Evolutionary conservation across 2,329 filamentous ascomycete genomes (phyloP).

Genomic region (Xylariaceae sp.): DNA sequence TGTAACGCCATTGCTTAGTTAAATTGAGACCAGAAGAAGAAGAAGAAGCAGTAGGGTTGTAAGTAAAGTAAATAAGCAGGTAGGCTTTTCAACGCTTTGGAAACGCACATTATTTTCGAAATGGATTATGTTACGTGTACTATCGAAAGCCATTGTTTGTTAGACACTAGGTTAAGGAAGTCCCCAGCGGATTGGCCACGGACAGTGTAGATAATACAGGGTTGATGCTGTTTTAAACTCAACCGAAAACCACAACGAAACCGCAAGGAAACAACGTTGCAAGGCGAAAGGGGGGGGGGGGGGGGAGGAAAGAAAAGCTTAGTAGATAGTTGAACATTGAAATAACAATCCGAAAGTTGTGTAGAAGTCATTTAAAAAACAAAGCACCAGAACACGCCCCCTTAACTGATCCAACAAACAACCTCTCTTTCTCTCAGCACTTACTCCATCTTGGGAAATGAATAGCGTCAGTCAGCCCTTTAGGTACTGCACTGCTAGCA

Average conservation of each 20-base stretch:
- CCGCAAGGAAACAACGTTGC: too few relatives aligned
- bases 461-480: too few relatives aligned
- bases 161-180: slow-evolving; percentile 11
- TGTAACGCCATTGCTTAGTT: slow-evolving; percentile 28
- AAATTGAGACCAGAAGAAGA: slow-evolving; percentile 17
- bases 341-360: too few relatives aligned
- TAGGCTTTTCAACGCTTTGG: background rate
- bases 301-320: too few relatives aligned
- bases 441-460: slow-evolving; percentile 21
- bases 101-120: slow-evolving; percentile 29
- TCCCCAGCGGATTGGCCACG: too few relatives aligned
- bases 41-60: background rate
- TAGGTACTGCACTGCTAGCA: slow-evolving; percentile 5
- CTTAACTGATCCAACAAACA: background rate
- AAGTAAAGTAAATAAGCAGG: background rate
- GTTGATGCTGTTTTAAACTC: too few relatives aligned
- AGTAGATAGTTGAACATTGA: too few relatives aligned
- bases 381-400: too few relatives aligned
- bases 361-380: too few relatives aligned
- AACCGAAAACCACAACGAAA: too few relatives aligned
- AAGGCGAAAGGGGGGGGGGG: too few relatives aligned
- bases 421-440: slow-evolving; percentile 2
- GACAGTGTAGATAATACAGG: too few relatives aligned
- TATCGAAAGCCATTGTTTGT: slow-evolving; percentile 18
- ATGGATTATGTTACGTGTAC: slow-evolving; percentile 30